Evolutionary conservation across 2,329 filamentous ascomycete species (phyloP), one percentile per base, ranked within the genome.

Genomic region (Sarocladium brachiariae): DNA sequence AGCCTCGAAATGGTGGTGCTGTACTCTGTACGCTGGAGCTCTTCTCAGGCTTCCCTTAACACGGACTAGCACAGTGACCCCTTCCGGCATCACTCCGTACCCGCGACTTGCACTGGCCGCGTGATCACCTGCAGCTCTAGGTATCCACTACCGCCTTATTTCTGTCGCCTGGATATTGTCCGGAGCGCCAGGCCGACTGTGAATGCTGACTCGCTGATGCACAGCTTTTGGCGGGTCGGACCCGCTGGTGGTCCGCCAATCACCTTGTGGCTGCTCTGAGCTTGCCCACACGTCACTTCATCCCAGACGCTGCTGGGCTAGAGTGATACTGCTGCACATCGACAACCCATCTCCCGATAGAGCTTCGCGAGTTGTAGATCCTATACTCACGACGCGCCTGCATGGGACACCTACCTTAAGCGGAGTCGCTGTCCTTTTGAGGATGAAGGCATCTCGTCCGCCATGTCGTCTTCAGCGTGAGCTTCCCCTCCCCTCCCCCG

Each of bases 381-480:
- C 4, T 33, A 18, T 33, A 24, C 43, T 47, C 43, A 31, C 5
- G 25, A 31, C 27, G 43, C 27, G 43, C 16, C 18, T 47, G 21
- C 43, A 47, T 47, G 43, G 43, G 43, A 19, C 43, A 21, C 21
- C n/a, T 10, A 24, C 25, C 18, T 47, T 21, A 25, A 47, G 43
- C 24, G 43, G 43, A 47, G 43, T 47, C 27, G 21, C 43, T 33
- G 16, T 33, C 16, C 27, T n/a, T 49, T 21, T 16, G n/a, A 37
- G 30, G 46, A 49, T 49, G 46, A 35, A 37, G 30, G n/a, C 4
- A 49, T 24, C 33, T n/a, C 33, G 6, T 30, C 23, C 33, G 46
- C 46, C 16, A 61, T 64, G 61, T 54, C 59, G 49, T 62, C 60
- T 18, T 56, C 60, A 48, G 56, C 56, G 61, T 63, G 53, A 54